Evolutionary conservation across 108 stramenopile genomes (phyloP), one percentile per base, ranked within the genome.

Genomic region (Cyclostephanos tholiformis): DNA sequence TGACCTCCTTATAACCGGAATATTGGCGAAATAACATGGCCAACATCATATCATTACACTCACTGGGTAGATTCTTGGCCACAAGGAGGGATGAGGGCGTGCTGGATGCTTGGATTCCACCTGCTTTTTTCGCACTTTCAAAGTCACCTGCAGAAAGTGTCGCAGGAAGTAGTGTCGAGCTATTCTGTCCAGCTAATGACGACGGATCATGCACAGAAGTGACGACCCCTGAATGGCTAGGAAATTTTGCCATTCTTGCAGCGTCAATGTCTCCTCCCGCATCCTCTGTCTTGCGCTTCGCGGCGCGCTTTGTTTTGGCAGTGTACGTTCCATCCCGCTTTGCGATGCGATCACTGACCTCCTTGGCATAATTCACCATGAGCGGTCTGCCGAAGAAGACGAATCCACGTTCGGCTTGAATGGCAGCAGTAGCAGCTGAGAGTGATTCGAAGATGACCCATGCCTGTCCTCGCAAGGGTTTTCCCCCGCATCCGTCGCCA

Each of bases 381-480:
- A 99, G 71, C 53, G 91, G 91, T 76, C 96, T 91, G 13, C 86
- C 97, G 73, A 94, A 97, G 78, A 99, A 96, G 7, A 85, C 77
- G 78, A 97, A 97, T 43, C 94, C 93, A 61, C 96, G 85, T 82
- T 96, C 95, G 39, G 88, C 86, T 29, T 90, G 83, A 26, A 97
- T 62, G 11, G 97, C 97, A 16, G 89, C 92, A 2, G 97, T 94
- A 36, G 98, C 96, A 5, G 95, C 75, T 39, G 87, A 65, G n/a
- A 93, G 84, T 57, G 93, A 84, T 49, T 96, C 95, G 68, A 96
- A 96, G 22, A 97, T 87, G 23, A 99, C 89, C 91, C 92, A 99
- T 1, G 95, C 94, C 75, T 97, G 96, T 49, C 97, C 98, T 19
- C 92, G 76, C 50, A 99, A 71, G 53, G 91, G 85, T 26, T 63